A percentile compares a stretch with the other conserved stretches of the same genome.
Evolutionary conservation across 805 yeast species (phyloP).

Genomic region (Starmerella ratchasimensis): DNA sequence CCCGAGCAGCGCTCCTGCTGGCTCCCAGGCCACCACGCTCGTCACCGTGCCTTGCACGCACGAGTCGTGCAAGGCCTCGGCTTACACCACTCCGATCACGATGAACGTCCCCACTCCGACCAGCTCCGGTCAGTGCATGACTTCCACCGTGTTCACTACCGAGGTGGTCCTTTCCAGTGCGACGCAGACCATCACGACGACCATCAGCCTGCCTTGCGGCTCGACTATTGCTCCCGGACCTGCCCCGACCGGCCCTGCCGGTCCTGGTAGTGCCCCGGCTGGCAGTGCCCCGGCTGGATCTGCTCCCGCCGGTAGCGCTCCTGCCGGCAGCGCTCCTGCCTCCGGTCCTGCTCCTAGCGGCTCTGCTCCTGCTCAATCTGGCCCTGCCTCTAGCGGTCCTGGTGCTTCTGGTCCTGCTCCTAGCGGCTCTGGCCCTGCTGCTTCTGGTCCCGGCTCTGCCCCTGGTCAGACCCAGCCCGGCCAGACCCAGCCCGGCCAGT

Average conservation of each 20-base stretch:
- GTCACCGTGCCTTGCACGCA: conserved; percentile 10
- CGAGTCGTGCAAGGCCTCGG: neutral
- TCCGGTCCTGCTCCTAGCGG: too few species aligned
- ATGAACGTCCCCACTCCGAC: neutral
- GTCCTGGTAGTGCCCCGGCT: neutral
- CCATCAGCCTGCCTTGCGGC: conserved; percentile 7
- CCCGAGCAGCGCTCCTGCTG: neutral
- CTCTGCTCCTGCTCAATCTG: too few species aligned
- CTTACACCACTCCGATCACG: neutral
- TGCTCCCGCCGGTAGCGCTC: too few species aligned
- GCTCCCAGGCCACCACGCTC: neutral
- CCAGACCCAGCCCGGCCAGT: too few species aligned
- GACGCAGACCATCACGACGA: conserved; percentile 4
- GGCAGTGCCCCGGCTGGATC: too few species aligned
- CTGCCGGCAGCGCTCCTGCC: too few species aligned
- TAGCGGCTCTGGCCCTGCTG: too few species aligned
- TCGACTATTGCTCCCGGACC: neutral
- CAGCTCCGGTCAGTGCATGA: conserved; percentile 6
- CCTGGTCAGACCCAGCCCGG: too few species aligned
- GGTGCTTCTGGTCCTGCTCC: neutral
- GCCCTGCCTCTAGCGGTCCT: neutral
- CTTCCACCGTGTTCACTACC: neutral
- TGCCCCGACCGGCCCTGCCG: neutral
- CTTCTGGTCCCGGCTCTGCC: too few species aligned
- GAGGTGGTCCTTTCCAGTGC: conserved; percentile 2